Evolutionary conservation across 1,139 yeast species (phyloP).

Genomic region (Pichia sp.): DNA sequence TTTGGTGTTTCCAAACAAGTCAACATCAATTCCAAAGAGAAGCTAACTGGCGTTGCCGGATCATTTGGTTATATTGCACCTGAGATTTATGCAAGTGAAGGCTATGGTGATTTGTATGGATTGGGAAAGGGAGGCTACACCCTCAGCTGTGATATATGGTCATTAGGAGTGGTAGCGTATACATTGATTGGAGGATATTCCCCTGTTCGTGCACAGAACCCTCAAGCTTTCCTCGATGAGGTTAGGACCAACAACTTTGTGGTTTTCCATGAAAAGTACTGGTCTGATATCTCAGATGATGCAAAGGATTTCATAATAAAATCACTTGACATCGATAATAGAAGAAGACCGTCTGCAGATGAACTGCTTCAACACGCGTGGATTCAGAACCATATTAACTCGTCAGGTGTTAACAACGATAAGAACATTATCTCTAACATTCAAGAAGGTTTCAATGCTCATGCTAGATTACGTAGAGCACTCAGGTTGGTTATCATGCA

Average conservation of each 20-base stretch:
- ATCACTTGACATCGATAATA: constrained; percentile 78
- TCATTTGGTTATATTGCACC: constrained; percentile 58
- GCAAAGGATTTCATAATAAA: constrained; percentile 78
- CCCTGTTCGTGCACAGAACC: constrained; percentile 83
- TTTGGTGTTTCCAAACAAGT: constrained; percentile 52
- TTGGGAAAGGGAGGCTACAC: constrained; percentile 54
- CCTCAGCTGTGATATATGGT: constrained; percentile 54
- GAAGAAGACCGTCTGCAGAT: constrained; percentile 71
- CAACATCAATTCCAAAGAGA: constrained; percentile 41
- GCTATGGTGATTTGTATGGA: constrained; percentile 30
- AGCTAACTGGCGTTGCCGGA: constrained; percentile 55
- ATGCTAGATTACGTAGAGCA: constrained; percentile 77
- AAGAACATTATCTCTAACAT: constrained; percentile 33
- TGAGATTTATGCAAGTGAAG: constrained; percentile 46
- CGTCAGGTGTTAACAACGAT: constrained; percentile 7
- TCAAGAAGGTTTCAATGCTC: constrained; percentile 74
- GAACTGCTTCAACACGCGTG: constrained; percentile 75
- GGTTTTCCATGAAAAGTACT: constrained; percentile 78
- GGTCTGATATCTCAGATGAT: constrained; percentile 68
- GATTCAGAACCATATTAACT: constrained; percentile 47
- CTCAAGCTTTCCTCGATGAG: constrained; percentile 72
- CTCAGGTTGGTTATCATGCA: constrained; percentile 33
- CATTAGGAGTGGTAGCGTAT: constrained; percentile 66
- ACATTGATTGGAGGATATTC: constrained; percentile 89
- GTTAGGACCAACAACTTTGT: constrained; percentile 64